Conservation (phyloP, 768 basidiomycete species). For the Mycena leptocephala region DNA sequence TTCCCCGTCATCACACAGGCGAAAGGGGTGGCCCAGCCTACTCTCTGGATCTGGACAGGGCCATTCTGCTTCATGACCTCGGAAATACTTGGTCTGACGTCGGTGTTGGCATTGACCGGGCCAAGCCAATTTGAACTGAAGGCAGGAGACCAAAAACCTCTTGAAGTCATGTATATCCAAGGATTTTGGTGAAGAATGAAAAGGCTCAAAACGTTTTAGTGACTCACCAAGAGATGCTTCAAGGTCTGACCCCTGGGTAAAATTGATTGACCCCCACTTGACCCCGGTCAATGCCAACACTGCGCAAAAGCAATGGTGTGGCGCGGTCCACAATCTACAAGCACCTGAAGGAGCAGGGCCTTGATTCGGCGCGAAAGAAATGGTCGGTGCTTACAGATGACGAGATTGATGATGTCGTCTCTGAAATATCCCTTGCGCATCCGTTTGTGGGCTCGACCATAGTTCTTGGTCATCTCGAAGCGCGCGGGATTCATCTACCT, state of each 20-base stretch:
- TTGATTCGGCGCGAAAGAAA: not conserved
- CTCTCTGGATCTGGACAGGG: slow-evolving; percentile 2
- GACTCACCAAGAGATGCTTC: too few species aligned
- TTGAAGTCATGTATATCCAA: too few species aligned
- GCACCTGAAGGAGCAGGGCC: not conserved
- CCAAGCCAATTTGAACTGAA: too few species aligned
- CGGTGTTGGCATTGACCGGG: too few species aligned
- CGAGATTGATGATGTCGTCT: not conserved
- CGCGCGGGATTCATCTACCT: slow-evolving; percentile 39
- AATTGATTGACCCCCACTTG: too few species aligned
- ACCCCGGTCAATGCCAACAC: too few species aligned
- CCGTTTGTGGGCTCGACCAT: slow-evolving; percentile 41
- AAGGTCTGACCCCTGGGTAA: too few species aligned
- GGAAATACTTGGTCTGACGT: slow-evolving; percentile 30
- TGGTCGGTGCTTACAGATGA: not conserved
- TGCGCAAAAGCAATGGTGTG: slow-evolving; percentile 16
- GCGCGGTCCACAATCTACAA: slow-evolving; percentile 2
- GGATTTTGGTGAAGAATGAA: too few species aligned
- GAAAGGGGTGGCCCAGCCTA: slow-evolving; percentile 5
- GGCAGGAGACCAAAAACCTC: too few species aligned
- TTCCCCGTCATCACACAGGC: not conserved
- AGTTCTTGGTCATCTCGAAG: slow-evolving; percentile 40
- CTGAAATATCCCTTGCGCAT: not conserved
- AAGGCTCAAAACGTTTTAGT: too few species aligned
- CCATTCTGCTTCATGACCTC: slow-evolving; percentile 18